phyloP scores from a whole-genome alignment of 129 eudicot species.

The Centrapalus pauciflorus region DNA sequence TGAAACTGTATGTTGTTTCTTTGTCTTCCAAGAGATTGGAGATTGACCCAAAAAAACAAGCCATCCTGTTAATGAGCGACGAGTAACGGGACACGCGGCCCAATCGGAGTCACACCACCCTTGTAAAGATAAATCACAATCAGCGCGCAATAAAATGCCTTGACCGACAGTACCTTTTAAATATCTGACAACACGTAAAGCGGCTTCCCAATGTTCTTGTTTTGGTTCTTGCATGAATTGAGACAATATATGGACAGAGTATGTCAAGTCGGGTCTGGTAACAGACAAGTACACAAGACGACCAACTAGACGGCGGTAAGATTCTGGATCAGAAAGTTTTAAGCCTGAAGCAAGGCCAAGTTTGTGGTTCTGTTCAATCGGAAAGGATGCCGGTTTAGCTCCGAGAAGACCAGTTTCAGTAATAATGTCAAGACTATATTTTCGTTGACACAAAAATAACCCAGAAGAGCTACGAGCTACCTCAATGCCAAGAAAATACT shows the following conservation, averaged over 20 bases:
- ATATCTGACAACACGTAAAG: background rate
- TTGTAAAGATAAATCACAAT: background rate
- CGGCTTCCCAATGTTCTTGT: background rate
- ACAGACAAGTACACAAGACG: background rate
- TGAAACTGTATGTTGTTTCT: too few relatives aligned
- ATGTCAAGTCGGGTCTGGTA: background rate
- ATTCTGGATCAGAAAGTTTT: background rate
- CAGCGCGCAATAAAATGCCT: background rate
- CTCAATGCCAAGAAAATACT: background rate
- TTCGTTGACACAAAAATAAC: too few relatives aligned
- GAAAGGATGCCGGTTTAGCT: background rate
- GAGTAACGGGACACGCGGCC: background rate
- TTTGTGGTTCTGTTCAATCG: background rate
- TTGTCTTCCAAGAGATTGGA: too few relatives aligned
- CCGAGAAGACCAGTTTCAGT: background rate
- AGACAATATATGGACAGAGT: background rate
- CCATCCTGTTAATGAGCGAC: background rate
- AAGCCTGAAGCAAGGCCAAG: background rate
- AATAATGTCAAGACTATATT: background rate
- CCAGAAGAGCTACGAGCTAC: background rate
- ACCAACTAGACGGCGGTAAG: background rate
- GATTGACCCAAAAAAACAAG: too few relatives aligned
- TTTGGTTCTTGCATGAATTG: background rate
- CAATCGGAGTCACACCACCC: background rate
- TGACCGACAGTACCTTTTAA: background rate